Conservation (phyloP, 768 basidiomycete species). For the Crassisporium funariophilum region DNA sequence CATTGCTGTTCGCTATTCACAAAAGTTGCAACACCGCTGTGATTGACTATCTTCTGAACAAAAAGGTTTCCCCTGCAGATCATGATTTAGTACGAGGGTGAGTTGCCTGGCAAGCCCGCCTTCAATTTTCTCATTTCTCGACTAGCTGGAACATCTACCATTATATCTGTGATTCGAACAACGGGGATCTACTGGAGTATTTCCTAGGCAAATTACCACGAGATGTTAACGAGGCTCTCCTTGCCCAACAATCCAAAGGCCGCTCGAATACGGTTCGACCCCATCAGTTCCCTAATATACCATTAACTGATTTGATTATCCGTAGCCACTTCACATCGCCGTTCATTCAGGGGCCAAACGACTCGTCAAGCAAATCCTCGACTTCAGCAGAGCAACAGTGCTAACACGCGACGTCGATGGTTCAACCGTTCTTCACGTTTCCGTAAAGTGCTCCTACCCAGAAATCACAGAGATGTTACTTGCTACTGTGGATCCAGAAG, state of each 20-base stretch:
- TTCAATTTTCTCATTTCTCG: not conserved
- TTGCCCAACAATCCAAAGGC: conserved; percentile 47
- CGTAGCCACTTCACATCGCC: conserved; percentile 58
- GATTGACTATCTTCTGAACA: conserved; percentile 53
- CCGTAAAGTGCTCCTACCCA: conserved; percentile 35
- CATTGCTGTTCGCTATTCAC: conserved; percentile 44
- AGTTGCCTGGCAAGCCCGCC: not conserved
- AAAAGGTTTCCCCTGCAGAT: conserved; percentile 45
- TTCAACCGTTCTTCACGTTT: conserved; percentile 53
- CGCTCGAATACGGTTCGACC: conserved; percentile 47
- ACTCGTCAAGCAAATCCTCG: conserved; percentile 38
- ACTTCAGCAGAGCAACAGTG: conserved; percentile 36
- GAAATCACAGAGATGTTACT: conserved; percentile 42
- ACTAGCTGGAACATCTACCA: conserved; percentile 66
- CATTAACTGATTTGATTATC: not conserved
- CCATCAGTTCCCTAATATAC: not conserved
- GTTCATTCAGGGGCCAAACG: conserved; percentile 36
- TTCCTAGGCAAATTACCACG: conserved; percentile 52
- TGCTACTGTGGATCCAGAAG: conserved; percentile 37
- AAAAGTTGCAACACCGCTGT: conserved; percentile 28
- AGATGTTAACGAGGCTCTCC: conserved; percentile 44
- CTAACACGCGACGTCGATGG: conserved; percentile 49
- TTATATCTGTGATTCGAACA: conserved; percentile 34
- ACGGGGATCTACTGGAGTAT: conserved; percentile 39
- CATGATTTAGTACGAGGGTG: conserved; percentile 41